Base-by-base conservation (phyloP, 1,284 basidiomycete species). In the Ceratobasidium papillatum region DNA sequence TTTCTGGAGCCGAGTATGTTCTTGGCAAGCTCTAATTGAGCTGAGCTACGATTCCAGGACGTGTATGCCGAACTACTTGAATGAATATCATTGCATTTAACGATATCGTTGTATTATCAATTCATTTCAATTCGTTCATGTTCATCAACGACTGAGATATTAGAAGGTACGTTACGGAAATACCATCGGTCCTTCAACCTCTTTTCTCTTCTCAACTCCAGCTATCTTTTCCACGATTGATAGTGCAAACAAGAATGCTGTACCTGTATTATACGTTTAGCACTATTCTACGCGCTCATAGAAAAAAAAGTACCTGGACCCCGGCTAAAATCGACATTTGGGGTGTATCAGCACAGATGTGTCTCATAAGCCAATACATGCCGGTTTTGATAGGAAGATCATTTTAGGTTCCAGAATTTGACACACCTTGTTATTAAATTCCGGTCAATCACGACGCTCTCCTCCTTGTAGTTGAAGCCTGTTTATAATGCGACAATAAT, bases 391-490 rank as follows among this genome's bases (percentile, higher is more conserved):
- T 75, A 63, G 14, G 64, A 52, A 30, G 75, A 66, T 59, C 45
- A 45, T 43, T 17, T 22, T 9, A 34, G 19, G 3, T 14, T 25
- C 43, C 17, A 36, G 51, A 74, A 41, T 14, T 43, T 38, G 22
- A 47, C 82, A 56, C 76, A 91, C 93, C 91, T 93, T 19, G 93
- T 94, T 45, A 96, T 86, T 5, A 96, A 84, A 68, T 89, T 91
- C 1, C 87, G 87, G 1, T 92, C 91, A 17, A 92, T 84, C 38
- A 94, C 93, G 9, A 96, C 94, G 1, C 91, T 80, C 1, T 92
- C 89, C 75, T 95, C 94, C 2, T 85, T 87, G 81, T 96, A 96
- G 0, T 89, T 86, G 78, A 92, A 96, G 7, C 85, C 93, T 94
- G n/a, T 45, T 30, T 9, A 27, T 19, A 22, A 22, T 5, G 38